These are phyloP conservation scores for Clarireedia homoeocarpa DNA, from an alignment of 2,329 filamentous ascomycete genomes.

Conservation along the genomic window DNA sequence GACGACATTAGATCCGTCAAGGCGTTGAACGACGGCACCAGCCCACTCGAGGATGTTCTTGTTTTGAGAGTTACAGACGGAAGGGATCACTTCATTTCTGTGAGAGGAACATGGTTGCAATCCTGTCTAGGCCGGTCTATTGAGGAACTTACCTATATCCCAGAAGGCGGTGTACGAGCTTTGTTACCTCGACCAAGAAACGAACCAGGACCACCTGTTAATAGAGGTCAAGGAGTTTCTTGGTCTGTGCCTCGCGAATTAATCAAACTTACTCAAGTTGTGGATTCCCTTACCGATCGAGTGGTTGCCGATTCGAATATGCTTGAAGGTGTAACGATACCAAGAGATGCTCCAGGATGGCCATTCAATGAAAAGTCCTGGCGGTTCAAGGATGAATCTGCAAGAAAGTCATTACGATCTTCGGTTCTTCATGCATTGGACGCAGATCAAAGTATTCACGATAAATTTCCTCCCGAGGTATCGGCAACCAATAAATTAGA, in stretches of 20 bases:
- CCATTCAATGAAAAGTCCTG: conserved; percentile 40
- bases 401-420: conserved; percentile 26
- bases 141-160: conserved; percentile 80
- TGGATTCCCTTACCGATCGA: conserved; percentile 51
- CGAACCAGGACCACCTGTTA: conserved; percentile 11
- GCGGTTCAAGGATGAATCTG: conserved; percentile 29
- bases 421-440: conserved; percentile 63
- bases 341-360: conserved; percentile 48
- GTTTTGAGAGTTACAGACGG: conserved; percentile 78
- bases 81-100: conserved; percentile 83
- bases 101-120: conserved; percentile 70
- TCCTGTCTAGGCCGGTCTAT: conserved; percentile 79
- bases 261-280: conserved; percentile 77
- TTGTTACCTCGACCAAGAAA: conserved; percentile 28
- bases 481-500: conserved; percentile 65
- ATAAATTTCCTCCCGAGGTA: conserved; percentile 55
- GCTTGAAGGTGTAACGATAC: conserved; percentile 45
- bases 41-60: conserved; percentile 73
- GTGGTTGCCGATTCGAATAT: conserved; percentile 54
- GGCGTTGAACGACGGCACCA: conserved; percentile 60
- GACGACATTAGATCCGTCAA: conserved; percentile 55
- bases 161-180: conserved; percentile 69
- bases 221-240: conserved; percentile 49
- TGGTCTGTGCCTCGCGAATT: conserved; percentile 83
- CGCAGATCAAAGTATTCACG: conserved; percentile 52